These are phyloP conservation scores for Globisporangium spiculum DNA, from an alignment of 352 stramenopile species.

Conservation along the genomic window DNA sequence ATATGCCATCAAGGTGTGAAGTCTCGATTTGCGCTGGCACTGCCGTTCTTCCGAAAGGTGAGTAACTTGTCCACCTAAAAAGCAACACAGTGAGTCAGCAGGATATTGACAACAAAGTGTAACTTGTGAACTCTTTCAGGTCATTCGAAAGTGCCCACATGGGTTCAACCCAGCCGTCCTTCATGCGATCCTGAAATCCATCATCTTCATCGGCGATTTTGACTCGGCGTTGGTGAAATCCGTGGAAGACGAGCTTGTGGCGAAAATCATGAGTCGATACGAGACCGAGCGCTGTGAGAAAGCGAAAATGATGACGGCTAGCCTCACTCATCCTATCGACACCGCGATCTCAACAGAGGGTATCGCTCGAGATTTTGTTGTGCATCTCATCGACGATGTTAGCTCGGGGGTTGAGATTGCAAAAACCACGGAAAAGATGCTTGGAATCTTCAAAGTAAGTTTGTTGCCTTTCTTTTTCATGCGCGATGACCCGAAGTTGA, in stretches of 20 bases:
- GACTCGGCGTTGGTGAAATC: conserved; percentile 57
- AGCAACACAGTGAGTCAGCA: neutral
- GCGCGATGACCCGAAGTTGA: neutral
- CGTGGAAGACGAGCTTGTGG: conserved; percentile 68
- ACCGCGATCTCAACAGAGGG: conserved; percentile 18
- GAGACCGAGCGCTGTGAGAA: conserved; percentile 36
- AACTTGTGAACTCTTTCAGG: conserved; percentile 19
- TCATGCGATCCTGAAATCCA: conserved; percentile 60
- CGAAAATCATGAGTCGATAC: conserved; percentile 71
- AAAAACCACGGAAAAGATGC: conserved; percentile 56
- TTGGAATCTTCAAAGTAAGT: conserved; percentile 75
- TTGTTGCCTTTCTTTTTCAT: neutral
- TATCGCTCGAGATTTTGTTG: conserved; percentile 41
- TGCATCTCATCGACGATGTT: conserved; percentile 56
- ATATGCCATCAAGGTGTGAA: conserved; percentile 80
- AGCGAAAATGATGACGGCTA: conserved; percentile 4
- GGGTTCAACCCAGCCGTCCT: conserved; percentile 47
- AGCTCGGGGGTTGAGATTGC: conserved; percentile 64
- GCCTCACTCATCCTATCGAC: conserved; percentile 7
- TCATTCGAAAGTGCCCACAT: conserved; percentile 43
- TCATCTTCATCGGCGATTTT: conserved; percentile 82
- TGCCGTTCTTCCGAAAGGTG: conserved; percentile 75
- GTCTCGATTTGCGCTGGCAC: conserved; percentile 50
- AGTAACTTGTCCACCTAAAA: neutral
- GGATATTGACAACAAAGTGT: neutral